Conservation (phyloP, 768 basidiomycete genomes). For the Pleurotus giganteus region DNA sequence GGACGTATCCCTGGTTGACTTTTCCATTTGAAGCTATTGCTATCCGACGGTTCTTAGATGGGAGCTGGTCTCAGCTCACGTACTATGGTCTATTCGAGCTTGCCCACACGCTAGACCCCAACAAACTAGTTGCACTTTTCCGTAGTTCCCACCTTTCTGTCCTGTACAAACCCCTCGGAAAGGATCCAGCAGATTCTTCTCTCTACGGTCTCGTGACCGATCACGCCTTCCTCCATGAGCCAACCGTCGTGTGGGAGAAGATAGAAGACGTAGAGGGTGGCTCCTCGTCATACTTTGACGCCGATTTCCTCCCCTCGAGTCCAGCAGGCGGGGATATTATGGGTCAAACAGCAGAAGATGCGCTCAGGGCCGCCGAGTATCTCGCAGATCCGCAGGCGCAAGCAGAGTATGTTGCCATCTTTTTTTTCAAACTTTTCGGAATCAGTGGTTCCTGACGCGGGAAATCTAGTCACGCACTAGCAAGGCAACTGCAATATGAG, state of each 20-base stretch:
- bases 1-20: neutral
- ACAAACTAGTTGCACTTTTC: slow-evolving; percentile 78
- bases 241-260: slow-evolving; percentile 86
- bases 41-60: slow-evolving; percentile 66
- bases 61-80: slow-evolving; percentile 78
- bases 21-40: slow-evolving; percentile 48
- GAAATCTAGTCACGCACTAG: slow-evolving; percentile 30
- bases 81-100: slow-evolving; percentile 87
- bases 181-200: slow-evolving; percentile 29
- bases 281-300: slow-evolving; percentile 76
- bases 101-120: slow-evolving; percentile 55
- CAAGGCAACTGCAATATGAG: slow-evolving; percentile 72
- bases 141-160: slow-evolving; percentile 89
- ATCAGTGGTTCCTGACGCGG: slow-evolving; percentile 8
- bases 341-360: slow-evolving; percentile 64
- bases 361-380: slow-evolving; percentile 48
- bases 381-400: slow-evolving; percentile 37
- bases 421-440: neutral
- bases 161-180: slow-evolving; percentile 58
- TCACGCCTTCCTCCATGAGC: slow-evolving; percentile 73
- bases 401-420: slow-evolving; percentile 52
- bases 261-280: slow-evolving; percentile 86
- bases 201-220: slow-evolving; percentile 88
- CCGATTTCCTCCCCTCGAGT: slow-evolving; percentile 56
- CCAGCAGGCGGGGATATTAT: slow-evolving; percentile 83